Evolutionary conservation across 306 rosid genomes (phyloP).

Genomic region (Trichosanthes truncata): DNA sequence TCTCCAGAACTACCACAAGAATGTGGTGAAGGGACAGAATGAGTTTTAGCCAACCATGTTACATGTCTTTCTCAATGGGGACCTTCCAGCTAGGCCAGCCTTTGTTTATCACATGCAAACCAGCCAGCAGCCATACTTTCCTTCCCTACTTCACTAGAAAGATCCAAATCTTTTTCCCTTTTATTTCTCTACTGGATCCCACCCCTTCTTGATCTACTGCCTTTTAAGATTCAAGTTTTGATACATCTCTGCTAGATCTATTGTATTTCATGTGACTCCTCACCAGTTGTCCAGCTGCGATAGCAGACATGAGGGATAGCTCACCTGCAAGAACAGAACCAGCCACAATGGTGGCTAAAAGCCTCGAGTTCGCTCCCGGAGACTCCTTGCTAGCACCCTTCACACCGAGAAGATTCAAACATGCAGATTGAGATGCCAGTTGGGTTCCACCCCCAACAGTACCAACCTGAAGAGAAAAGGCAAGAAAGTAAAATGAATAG

Average conservation of each 20-base stretch:
- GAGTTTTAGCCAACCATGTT: not conserved
- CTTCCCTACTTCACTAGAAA: not conserved
- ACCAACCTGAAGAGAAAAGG: conserved; percentile 1
- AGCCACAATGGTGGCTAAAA: conserved; percentile 41
- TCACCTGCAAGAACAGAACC: conserved; percentile 60
- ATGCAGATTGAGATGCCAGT: conserved; percentile 53
- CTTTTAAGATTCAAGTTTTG: not conserved
- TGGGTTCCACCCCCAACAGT: conserved; percentile 42
- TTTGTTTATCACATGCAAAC: not conserved
- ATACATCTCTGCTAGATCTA: conserved; percentile 11
- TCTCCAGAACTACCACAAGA: not conserved
- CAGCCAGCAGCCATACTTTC: not conserved
- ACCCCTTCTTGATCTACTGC: not conserved
- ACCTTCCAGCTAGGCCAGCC: not conserved
- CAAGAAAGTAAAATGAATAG: not conserved
- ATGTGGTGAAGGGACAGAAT: not conserved
- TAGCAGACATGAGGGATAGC: conserved; percentile 54
- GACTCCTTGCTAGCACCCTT: conserved; percentile 45
- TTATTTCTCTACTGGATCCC: not conserved
- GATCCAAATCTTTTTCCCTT: not conserved
- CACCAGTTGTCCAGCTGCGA: conserved; percentile 31
- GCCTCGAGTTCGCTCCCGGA: conserved; percentile 46
- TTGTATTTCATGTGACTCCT: conserved; percentile 10
- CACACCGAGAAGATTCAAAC: conserved; percentile 55
- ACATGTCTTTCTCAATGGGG: not conserved